phyloP scores from a whole-genome alignment of 2,329 filamentous ascomycete genomes.

The Ascochyta lentis region DNA sequence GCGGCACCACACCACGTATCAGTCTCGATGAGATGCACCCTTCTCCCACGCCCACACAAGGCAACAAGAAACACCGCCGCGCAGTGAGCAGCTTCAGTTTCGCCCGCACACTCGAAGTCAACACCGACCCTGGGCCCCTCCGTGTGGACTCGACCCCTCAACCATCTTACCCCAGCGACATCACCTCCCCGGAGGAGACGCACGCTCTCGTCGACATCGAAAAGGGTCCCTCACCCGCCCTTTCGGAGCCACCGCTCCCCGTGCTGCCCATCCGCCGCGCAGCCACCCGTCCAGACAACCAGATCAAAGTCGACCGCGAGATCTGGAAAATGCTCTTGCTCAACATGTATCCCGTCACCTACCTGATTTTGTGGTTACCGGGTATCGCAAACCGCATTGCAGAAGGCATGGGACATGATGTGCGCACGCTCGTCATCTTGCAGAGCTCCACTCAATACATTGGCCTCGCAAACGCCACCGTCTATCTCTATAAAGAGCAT shows the following conservation, averaged over 20 bases:
- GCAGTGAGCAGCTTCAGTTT: constrained; percentile 14
- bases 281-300: neutral
- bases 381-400: constrained; percentile 36
- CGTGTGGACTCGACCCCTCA: neutral
- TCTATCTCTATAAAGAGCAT: constrained; percentile 32
- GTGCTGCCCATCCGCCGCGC: neutral
- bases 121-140: neutral
- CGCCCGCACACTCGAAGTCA: neutral
- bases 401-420: constrained; percentile 22
- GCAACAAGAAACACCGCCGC: neutral
- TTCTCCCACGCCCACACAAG: neutral
- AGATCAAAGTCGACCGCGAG: constrained; percentile 22
- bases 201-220: constrained; percentile 4
- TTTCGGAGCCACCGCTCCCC: neutral
- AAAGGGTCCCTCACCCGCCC: neutral
- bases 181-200: neutral
- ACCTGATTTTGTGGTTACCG: constrained; percentile 44
- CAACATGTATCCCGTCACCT: constrained; percentile 45
- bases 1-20: constrained; percentile 7
- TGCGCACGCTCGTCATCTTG: constrained; percentile 16
- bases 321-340: constrained; percentile 39
- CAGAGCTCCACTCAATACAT: constrained; percentile 32
- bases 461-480: constrained; percentile 27
- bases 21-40: neutral
- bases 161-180: neutral